Conservation (phyloP, 768 basidiomycete species). For the Russula brevipes region DNA sequence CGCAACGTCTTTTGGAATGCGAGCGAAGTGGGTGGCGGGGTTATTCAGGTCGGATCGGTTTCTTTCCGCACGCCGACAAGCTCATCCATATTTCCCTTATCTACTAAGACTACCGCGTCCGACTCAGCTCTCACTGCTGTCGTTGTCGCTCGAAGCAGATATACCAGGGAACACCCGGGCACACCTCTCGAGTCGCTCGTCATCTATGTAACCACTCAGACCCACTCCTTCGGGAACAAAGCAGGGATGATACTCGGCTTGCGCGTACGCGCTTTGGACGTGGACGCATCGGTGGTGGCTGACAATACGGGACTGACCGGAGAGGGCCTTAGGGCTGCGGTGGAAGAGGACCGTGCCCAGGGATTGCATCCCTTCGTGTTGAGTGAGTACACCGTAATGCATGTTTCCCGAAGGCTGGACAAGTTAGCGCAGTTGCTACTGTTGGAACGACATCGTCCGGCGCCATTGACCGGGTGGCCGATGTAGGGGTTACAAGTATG, state of each 20-base stretch:
- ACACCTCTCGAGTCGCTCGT: conserved; percentile 55
- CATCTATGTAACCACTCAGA: conserved; percentile 86
- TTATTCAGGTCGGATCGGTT: conserved; percentile 56
- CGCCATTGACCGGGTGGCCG: conserved; percentile 71
- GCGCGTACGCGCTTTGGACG: conserved; percentile 62
- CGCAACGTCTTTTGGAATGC: conserved; percentile 56
- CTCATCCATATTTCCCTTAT: not conserved
- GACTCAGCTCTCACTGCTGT: conserved; percentile 73
- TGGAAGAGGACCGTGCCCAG: conserved; percentile 55
- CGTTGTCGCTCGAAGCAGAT: conserved; percentile 72
- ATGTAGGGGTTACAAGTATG: conserved; percentile 67
- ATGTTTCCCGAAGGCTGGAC: not conserved
- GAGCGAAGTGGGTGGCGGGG: conserved; percentile 72
- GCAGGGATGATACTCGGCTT: conserved; percentile 80
- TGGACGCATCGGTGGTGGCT: conserved; percentile 37
- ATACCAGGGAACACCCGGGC: conserved; percentile 45
- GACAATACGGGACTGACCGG: conserved; percentile 71
- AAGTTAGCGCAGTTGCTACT: conserved; percentile 59
- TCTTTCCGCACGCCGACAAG: not conserved
- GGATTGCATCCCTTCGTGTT: conserved; percentile 78
- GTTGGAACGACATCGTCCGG: conserved; percentile 92
- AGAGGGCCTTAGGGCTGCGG: conserved; percentile 46
- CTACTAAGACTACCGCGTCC: conserved; percentile 69
- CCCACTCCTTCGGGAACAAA: conserved; percentile 77
- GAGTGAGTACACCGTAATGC: conserved; percentile 42